Percentiles rank a stretch among this genome's conserved stretches.
Conservation (phyloP, 106 monocot species). For the Agapanthus africanus region DNA sequence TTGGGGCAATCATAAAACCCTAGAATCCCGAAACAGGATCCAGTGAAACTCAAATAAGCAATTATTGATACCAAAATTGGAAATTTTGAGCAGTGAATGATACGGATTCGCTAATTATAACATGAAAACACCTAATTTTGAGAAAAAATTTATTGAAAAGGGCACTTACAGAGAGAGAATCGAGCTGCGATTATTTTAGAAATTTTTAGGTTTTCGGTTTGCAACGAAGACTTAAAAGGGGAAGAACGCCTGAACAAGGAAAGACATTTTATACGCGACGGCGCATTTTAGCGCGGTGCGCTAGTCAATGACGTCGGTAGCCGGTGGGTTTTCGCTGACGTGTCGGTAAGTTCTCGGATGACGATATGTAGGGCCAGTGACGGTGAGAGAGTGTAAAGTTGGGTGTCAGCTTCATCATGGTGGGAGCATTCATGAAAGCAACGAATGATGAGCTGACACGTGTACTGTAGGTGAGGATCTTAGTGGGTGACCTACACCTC, state of each 20-base stretch:
- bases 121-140: constrained; percentile 4
- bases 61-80: neutral
- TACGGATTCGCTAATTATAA: neutral
- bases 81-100: neutral
- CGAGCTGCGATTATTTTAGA: neutral
- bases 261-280: constrained; percentile 3
- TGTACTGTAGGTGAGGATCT: neutral
- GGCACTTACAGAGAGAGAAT: too few relatives aligned
- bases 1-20: neutral
- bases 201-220: neutral
- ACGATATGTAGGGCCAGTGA: neutral
- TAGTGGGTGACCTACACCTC: neutral
- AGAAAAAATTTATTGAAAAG: too few relatives aligned
- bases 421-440: neutral
- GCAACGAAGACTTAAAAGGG: neutral
- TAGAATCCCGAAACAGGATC: neutral
- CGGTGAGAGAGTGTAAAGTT: neutral
- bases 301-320: constrained; percentile 2
- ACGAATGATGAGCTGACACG: neutral
- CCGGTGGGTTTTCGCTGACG: constrained; percentile 7
- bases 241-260: neutral
- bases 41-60: neutral
- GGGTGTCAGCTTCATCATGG: neutral
- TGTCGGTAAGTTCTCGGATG: neutral
- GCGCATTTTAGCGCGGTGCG: constrained; percentile 1